A percentile compares a stretch with the other conserved stretches of the same genome.
These are phyloP conservation scores for Ormosia emarginata DNA, from an alignment of 306 rosid species.

Conservation along the genomic window DNA sequence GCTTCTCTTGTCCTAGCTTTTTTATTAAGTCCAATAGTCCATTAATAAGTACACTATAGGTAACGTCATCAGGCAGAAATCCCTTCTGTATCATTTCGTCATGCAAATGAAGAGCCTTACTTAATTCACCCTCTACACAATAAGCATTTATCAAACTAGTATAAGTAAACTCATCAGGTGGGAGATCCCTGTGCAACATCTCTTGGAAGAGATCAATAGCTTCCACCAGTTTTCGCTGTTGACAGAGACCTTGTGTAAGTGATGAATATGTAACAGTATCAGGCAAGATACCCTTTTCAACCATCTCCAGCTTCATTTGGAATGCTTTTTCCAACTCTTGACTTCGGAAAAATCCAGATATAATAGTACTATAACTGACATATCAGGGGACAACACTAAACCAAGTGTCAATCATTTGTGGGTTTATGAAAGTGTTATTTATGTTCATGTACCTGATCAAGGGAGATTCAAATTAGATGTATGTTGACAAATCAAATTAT, in stretches of 20 bases:
- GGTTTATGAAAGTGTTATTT: too few relatives aligned
- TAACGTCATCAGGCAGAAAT: conserved; percentile 73
- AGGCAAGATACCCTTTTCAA: conserved; percentile 60
- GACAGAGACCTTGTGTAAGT: conserved; percentile 78
- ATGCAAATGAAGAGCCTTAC: conserved; percentile 67
- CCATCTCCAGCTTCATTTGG: conserved; percentile 68
- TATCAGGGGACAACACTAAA: conserved; percentile 67
- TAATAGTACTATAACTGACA: conserved; percentile 77
- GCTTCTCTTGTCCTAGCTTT: conserved; percentile 84
- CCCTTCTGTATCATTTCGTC: conserved; percentile 81
- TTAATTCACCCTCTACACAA: conserved; percentile 67
- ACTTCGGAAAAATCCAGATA: conserved; percentile 68
- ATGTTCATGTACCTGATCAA: too few relatives aligned
- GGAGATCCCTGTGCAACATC: conserved; percentile 51
- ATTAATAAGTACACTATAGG: conserved; percentile 88
- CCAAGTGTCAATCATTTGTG: too few relatives aligned
- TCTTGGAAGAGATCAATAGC: conserved; percentile 71
- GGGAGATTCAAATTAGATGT: too few relatives aligned
- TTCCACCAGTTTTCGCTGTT: conserved; percentile 54
- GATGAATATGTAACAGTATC: conserved; percentile 69
- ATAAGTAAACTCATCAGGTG: conserved; percentile 72
- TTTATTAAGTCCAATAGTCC: conserved; percentile 89
- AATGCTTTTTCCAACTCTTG: conserved; percentile 70
- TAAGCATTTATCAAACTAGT: conserved; percentile 84
- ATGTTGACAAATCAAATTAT: too few relatives aligned